Percentiles rank a stretch among this genome's conserved stretches.
These are phyloP conservation scores for Neurospora terricola DNA, from an alignment of 495 filamentous ascomycete species.

Conservation along the genomic window DNA sequence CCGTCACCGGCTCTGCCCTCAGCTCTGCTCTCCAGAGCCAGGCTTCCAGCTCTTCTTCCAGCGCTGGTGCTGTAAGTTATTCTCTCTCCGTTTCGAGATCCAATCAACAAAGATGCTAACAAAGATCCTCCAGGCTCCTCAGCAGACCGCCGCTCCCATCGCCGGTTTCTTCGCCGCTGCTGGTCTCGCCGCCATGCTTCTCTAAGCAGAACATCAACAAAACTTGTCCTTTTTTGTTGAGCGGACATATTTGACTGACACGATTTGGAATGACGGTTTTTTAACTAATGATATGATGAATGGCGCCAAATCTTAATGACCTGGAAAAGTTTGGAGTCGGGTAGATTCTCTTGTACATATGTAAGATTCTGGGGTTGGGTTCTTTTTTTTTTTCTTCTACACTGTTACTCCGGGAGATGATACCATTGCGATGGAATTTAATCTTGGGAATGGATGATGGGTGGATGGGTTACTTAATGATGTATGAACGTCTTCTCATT, in stretches of 20 bases:
- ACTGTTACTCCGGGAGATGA: not conserved
- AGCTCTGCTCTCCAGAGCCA: slow-evolving; percentile 8
- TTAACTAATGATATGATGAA: not conserved
- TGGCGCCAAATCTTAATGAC: not conserved
- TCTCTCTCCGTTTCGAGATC: not conserved
- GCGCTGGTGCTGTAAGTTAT: not conserved
- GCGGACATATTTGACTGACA: not conserved
- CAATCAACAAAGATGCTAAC: not conserved
- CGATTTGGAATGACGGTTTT: not conserved
- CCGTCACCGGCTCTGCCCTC: slow-evolving; percentile 5
- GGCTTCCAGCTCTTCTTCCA: not conserved
- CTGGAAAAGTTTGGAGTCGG: not conserved
- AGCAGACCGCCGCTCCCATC: slow-evolving; percentile 21
- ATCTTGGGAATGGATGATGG: not conserved
- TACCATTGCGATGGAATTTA: not conserved
- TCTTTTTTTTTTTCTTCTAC: not conserved
- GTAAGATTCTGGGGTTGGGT: not conserved
- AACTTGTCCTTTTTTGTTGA: not conserved
- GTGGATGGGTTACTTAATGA: not conserved
- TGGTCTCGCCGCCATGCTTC: slow-evolving; percentile 23
- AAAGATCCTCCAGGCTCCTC: slow-evolving; percentile 10
- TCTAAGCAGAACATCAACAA: slow-evolving; percentile 9
- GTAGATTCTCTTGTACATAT: not conserved
- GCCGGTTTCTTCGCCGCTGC: slow-evolving; percentile 25
- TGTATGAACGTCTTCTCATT: not conserved